Base-by-base conservation (phyloP, 176 grass and related monocot species). In the Melocanna baccifera region DNA sequence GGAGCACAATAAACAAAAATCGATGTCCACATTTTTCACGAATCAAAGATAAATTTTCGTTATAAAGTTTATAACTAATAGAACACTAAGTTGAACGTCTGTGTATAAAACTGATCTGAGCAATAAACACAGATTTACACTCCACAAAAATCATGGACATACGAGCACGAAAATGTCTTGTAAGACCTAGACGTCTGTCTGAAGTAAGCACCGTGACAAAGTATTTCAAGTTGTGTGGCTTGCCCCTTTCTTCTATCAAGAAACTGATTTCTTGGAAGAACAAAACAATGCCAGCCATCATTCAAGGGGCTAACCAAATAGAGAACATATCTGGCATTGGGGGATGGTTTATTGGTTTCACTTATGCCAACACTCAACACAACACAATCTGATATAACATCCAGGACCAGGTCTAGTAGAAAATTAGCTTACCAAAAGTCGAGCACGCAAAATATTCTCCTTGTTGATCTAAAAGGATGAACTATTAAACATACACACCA, bases 221-320 rank as follows among this genome's bases (percentile, higher is more conserved):
- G 79, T 59, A 61, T 67, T 0, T 37, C 65, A 57, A 86, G 73
- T 48, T 83, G 79, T 58, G 41, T 34, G 22, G 65, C 46, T 56
- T 68, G 50, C 12, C 50, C 50, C 63, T 40, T 67, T 70, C 34
- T 50, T 61, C 16, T 12, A 78, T 34, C 47, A 59, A 34, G 34
- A 71, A 69, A 45, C 8, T 41, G 82, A 19, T 85, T 1, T 85
- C 52, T 77, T 46, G 64, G 62, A 79, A 73, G 81, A 87, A 73
- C 39, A 73, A 83, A 61, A 84, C 30, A 87, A 87, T 34, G 80
- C 0, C 85, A 52, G 58, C 55, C 81, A 79, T 63, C 67, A 80
- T 63, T 30, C 47, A 56, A 42, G 68, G 83, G 67, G 45, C 43
- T 23, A 71, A 70, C 79, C 34, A 86, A 78, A 84, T 84, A 12